A percentile compares a stretch with the other conserved stretches of the same genome.
Conservation (phyloP, 2,329 filamentous ascomycete species). For the Talaromyces sp. region DNA sequence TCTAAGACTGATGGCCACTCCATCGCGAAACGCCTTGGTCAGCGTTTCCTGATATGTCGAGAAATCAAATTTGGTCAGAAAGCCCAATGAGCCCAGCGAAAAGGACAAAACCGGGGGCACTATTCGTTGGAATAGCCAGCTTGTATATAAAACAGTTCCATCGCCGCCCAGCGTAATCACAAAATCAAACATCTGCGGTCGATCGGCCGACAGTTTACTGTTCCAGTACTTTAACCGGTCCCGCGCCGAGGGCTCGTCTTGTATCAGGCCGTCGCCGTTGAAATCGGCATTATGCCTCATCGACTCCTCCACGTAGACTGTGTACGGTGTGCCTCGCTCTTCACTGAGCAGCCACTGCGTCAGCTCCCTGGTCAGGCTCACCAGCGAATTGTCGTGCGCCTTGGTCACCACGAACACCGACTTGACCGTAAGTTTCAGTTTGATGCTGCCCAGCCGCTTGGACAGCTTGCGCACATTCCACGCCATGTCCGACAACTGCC, state of each 20-base stretch:
- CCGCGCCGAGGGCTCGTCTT: conserved; percentile 52
- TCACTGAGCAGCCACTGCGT: conserved; percentile 73
- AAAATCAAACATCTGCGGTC: conserved; percentile 88
- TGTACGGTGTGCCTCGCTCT: conserved; percentile 63
- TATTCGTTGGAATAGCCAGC: conserved; percentile 93
- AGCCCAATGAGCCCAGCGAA: conserved; percentile 83
- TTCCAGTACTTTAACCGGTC: conserved; percentile 76
- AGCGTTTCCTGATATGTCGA: conserved; percentile 65
- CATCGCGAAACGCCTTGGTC: conserved; percentile 67
- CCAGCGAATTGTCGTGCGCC: conserved; percentile 75
- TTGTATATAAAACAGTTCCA: conserved; percentile 93
- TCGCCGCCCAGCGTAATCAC: conserved; percentile 88
- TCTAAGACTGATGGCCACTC: conserved; percentile 81
- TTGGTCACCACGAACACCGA: conserved; percentile 88
- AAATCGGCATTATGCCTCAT: conserved; percentile 68
- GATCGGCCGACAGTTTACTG: conserved; percentile 66
- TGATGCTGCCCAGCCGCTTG: conserved; percentile 76
- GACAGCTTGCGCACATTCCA: conserved; percentile 90
- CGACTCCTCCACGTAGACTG: conserved; percentile 74
- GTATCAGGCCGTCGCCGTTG: conserved; percentile 62
- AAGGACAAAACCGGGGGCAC: conserved; percentile 93
- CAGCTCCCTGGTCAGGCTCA: conserved; percentile 70
- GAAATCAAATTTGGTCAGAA: conserved; percentile 95
- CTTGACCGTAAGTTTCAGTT: conserved; percentile 73
- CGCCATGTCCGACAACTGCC: conserved; percentile 93